Base-by-base conservation (phyloP, 805 yeast genomes). In the Kluyveromyces wickerhamii region DNA sequence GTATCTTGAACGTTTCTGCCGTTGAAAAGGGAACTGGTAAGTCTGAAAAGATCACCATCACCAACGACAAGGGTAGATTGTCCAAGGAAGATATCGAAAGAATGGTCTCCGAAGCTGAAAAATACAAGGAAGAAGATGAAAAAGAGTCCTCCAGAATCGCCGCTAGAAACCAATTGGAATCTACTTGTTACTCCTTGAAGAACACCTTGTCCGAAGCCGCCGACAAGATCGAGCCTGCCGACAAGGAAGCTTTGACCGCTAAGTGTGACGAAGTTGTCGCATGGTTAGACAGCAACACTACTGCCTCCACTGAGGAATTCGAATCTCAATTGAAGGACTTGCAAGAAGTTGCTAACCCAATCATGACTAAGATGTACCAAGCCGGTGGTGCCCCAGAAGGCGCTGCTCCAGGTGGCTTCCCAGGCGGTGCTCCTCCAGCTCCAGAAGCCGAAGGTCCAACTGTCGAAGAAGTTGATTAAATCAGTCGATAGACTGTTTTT, bases 21-120 rank as follows among this genome's bases (percentile, higher is more conserved):
- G 79, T 88, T 54, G 97, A 88, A 74, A 89, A 89, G 80, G 95
- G 96, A 72, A 89, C 97, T 51, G 97, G 97, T 74, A 88, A 88
- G 77, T 69, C 94, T 53, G 84, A 79, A 71, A 81, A 89, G 82
- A 88, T 88, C 62, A 88, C 97, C 64, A 88, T 88, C 66, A 88
- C 96, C 68, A 88, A 89, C 75, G 96, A 88, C 68, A 88, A 87
- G 77, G 97, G 97, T 70, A 88, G 96, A 78, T 78, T 88, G 63
- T 84, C 96, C 45, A 85, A 87, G 79, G 96, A 88, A 65, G 96
- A 88, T 61, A 88, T 88, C 54, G 97, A 88, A 71, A 83, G 89
- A 69, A 88, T 88, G 97, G 96, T 88, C 48, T 66, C 83, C 47
- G 96, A 89, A 68, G 97, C 97, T 60, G 96, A 89, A 74, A 88